Conservation (phyloP, 2,329 filamentous ascomycete species). For the Fusarium nurragi region DNA sequence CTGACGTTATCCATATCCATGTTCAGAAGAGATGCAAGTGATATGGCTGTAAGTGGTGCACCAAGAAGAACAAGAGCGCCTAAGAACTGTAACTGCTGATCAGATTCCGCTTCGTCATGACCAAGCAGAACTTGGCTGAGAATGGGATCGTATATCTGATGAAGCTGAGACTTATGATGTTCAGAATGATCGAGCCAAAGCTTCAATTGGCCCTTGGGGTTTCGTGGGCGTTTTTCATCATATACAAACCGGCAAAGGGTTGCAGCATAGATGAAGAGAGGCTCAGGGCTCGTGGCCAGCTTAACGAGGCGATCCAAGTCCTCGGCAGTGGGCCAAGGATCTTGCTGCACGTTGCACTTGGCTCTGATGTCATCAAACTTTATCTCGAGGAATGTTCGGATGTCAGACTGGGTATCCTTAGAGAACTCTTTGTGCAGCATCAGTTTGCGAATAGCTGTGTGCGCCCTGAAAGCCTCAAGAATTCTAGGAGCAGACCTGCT, state of each 20-base stretch:
- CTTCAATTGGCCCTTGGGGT: background rate
- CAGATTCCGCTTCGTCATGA: background rate
- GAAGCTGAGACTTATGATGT: background rate
- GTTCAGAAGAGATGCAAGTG: background rate
- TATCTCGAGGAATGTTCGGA: background rate
- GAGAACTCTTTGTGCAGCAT: background rate
- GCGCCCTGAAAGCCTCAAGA: accelerated
- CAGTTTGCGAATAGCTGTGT: accelerated
- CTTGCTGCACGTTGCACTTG: background rate
- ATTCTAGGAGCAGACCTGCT: background rate
- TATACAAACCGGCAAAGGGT: background rate
- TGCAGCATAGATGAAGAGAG: background rate
- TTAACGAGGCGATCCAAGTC: background rate
- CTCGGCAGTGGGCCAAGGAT: background rate
- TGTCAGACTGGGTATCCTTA: background rate
- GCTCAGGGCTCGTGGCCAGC: background rate
- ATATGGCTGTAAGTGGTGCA: background rate
- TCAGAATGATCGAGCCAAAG: background rate
- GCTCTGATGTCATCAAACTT: background rate
- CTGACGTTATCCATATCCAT: background rate
- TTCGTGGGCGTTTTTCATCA: background rate
- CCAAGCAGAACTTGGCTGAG: background rate
- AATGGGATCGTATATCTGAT: background rate
- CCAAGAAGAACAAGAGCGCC: background rate
- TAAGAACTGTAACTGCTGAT: background rate